Conservation (phyloP, 441 rosid species). For the Raphanus hybrid region DNA sequence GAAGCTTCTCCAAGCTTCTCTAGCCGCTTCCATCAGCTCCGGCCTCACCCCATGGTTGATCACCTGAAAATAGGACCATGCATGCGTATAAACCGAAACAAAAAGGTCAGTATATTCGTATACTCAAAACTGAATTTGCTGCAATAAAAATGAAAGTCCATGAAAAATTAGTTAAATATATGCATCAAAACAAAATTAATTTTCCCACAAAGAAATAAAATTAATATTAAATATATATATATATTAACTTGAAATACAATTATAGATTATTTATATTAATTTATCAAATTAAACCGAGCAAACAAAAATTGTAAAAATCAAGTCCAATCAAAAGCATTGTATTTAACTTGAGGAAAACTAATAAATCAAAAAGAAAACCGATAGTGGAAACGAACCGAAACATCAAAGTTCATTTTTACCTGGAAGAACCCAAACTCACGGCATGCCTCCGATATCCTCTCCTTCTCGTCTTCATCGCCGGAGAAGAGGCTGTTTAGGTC, state of each 20-base stretch:
- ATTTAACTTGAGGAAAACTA: no score
- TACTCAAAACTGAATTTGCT: neutral
- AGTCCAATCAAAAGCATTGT: neutral
- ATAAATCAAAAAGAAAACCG: neutral
- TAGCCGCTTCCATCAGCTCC: slow-evolving; percentile 60
- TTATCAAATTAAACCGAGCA: neutral
- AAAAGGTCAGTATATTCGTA: neutral
- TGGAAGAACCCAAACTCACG: slow-evolving; percentile 76
- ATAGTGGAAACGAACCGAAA: neutral
- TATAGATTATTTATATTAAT: neutral
- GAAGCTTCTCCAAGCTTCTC: slow-evolving; percentile 64
- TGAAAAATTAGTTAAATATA: neutral
- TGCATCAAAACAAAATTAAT: no score
- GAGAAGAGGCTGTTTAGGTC: slow-evolving; percentile 51
- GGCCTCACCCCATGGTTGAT: slow-evolving; percentile 76
- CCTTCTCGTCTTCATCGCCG: slow-evolving; percentile 39
- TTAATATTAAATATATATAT: no score
- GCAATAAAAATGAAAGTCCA: neutral
- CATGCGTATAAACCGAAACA: neutral
- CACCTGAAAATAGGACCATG: slow-evolving; percentile 47
- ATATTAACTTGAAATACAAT: no score
- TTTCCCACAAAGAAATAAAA: no score
- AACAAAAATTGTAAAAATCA: neutral
- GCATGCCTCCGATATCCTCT: slow-evolving; percentile 55
- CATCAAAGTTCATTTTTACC: slow-evolving; percentile 7